A percentile compares a stretch with the other conserved stretches of the same genome.
Conservation (phyloP, 2,329 filamentous ascomycete species). For the Neurospora crassa region DNA sequence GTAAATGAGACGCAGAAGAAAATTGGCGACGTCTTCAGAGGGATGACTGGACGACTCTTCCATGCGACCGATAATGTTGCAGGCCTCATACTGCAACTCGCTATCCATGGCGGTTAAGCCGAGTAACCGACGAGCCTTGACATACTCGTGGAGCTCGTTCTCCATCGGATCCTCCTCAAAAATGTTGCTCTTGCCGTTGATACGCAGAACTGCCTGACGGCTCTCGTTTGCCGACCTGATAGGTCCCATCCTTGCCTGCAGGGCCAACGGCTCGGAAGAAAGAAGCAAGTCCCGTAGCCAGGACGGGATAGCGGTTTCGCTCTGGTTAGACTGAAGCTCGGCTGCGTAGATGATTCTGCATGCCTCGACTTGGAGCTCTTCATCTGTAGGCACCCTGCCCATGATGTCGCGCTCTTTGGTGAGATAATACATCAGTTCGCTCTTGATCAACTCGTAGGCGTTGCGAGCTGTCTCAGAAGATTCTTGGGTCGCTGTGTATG, state of each 20-base stretch:
- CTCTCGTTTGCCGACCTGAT: conserved; percentile 37
- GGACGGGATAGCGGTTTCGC: conserved; percentile 28
- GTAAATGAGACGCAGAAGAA: conserved; percentile 44
- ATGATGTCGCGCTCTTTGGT: conserved; percentile 33
- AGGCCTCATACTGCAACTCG: conserved; percentile 51
- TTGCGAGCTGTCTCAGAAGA: conserved; percentile 39
- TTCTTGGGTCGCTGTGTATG: conserved; percentile 38
- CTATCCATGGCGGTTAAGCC: conserved; percentile 51
- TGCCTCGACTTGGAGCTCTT: conserved; percentile 48
- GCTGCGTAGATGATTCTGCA: conserved; percentile 47
- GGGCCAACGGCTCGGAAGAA: conserved; percentile 32
- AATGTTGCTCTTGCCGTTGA: conserved; percentile 48
- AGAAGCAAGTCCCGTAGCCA: conserved; percentile 54
- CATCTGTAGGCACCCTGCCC: conserved; percentile 35
- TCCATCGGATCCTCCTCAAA: conserved; percentile 50
- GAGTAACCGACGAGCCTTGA: conserved; percentile 39
- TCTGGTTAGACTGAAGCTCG: conserved; percentile 35
- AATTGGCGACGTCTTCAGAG: conserved; percentile 42
- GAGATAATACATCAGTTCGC: conserved; percentile 45
- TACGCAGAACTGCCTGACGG: conserved; percentile 37
- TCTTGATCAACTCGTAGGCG: conserved; percentile 52
- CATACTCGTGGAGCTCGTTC: conserved; percentile 43
- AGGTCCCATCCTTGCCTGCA: conserved; percentile 38
- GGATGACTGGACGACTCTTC: conserved; percentile 42
- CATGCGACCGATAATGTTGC: conserved; percentile 45